A percentile compares a stretch with the other conserved stretches of the same genome.
Evolutionary conservation across 1,139 yeast genomes (phyloP).

Genomic region (Wickerhamiella infanticola): DNA sequence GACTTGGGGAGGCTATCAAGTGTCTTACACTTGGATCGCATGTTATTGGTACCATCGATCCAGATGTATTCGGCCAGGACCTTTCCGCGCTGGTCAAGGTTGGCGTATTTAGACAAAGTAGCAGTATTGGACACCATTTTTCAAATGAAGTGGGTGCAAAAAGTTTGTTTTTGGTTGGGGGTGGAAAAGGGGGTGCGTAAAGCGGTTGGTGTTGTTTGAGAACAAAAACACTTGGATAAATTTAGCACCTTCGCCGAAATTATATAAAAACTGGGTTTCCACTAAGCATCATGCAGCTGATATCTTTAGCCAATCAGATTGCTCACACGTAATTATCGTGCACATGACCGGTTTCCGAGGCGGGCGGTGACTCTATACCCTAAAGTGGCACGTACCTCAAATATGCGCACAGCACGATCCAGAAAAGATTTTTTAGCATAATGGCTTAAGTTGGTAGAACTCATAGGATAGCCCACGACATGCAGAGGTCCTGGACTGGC

Average conservation of each 20-base stretch:
- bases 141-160: background rate
- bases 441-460: too few species aligned
- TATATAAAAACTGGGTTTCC: background rate
- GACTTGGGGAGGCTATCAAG: constrained; percentile 50
- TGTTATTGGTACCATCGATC: constrained; percentile 86
- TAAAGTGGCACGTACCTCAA: background rate
- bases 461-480: too few species aligned
- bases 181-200: background rate
- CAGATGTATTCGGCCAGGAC: constrained; percentile 94
- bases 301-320: background rate
- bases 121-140: constrained; percentile 16
- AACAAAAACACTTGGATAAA: background rate
- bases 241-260: background rate
- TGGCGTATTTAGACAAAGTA: constrained; percentile 58
- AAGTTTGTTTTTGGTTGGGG: background rate
- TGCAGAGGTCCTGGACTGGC: too few species aligned
- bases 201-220: background rate
- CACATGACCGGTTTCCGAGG: background rate
- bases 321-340: background rate
- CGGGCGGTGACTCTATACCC: background rate
- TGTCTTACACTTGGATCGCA: constrained; percentile 92
- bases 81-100: constrained; percentile 71
- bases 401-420: too few species aligned
- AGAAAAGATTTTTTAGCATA: too few species aligned
- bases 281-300: background rate